Evolutionary conservation across 73 alveolate species (phyloP), one percentile per base, ranked within the genome.

Genomic region (Blepharisma stoltei): DNA sequence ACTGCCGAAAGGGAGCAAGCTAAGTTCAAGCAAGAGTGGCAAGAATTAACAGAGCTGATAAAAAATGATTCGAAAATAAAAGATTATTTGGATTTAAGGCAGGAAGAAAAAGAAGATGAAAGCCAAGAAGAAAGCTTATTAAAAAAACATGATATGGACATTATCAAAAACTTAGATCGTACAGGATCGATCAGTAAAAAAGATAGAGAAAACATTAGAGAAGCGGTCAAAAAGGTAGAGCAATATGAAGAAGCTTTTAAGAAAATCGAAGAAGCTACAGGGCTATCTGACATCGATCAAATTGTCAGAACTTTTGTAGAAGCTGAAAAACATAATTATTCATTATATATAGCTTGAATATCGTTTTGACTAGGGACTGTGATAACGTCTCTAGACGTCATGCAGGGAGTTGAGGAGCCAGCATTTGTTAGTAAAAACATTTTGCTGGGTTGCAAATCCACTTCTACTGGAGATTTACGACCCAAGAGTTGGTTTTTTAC

Each of bases 1-100:
- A 89, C 76, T 71, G 90, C 90, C 83, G 88, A 85, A 49, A 85
- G 84, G 65, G 86, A 89, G 78, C 89, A 85, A 81, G 83, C 81
- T 7, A 93, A 91, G 68, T 89, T 49, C 27, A 18, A 84, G 48
- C 53, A 80, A 50, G 78, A 84, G 37, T 53, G 78, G 0, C 47
- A 76, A 70, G 86, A 84, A 69, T 75, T 84, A 37, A 81, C 70
- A 37, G 49, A 81, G 50, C 23, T 67, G 67, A 80, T 84, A 8
- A 88, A 84, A 7, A 45, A 81, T 23, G 91, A 84, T 38, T 81
- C 43, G 32, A 82, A 80, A 41, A 46, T 47, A 6, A 54, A 81
- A 21, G 81, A 32, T 32, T 32, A 80, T 27, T 54, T 80, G 18
- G 67, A 49, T 25, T 65, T 78, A 44, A 60, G 50, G 8, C 50